Conservation (phyloP, 2,329 filamentous ascomycete genomes). For the Lasiodiplodia sp. region DNA sequence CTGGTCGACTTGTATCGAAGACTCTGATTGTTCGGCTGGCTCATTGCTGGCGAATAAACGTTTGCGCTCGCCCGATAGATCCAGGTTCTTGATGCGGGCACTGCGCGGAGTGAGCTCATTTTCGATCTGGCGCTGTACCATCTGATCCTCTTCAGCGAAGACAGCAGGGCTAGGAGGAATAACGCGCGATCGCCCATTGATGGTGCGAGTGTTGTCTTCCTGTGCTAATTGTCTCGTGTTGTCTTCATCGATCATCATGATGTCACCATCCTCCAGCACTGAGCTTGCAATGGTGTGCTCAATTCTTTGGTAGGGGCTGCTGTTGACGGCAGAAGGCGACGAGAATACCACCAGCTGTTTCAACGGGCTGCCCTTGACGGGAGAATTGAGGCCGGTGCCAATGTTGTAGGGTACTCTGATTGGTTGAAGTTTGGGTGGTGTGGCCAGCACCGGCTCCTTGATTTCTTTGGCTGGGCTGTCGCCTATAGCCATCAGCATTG, state of each 20-base stretch:
- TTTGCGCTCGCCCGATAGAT: neutral
- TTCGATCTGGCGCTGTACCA: conserved; percentile 22
- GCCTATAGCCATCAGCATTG: conserved; percentile 41
- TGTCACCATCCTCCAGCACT: conserved; percentile 3
- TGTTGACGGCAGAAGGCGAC: conserved; percentile 22
- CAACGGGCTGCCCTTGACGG: conserved; percentile 22
- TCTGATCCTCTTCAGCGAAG: conserved; percentile 16
- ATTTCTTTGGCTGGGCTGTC: conserved; percentile 35
- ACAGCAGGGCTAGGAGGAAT: conserved; percentile 18
- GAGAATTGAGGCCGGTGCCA: conserved; percentile 11
- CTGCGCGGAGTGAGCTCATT: conserved; percentile 18
- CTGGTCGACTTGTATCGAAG: neutral
- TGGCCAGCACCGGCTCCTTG: conserved; percentile 2
- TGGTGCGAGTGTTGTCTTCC: neutral
- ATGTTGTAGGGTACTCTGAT: conserved; percentile 23
- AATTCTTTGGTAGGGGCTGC: conserved; percentile 25
- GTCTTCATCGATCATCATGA: neutral
- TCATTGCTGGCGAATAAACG: neutral
- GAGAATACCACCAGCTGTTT: conserved; percentile 28
- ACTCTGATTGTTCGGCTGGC: neutral
- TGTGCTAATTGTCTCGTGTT: conserved; percentile 1
- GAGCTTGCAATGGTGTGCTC: conserved; percentile 25
- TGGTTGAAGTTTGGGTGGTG: conserved; percentile 4
- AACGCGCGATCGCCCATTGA: conserved; percentile 6
- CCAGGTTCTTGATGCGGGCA: neutral